phyloP scores from a whole-genome alignment of 2,329 filamentous ascomycete genomes.

The Claviceps sp. region DNA sequence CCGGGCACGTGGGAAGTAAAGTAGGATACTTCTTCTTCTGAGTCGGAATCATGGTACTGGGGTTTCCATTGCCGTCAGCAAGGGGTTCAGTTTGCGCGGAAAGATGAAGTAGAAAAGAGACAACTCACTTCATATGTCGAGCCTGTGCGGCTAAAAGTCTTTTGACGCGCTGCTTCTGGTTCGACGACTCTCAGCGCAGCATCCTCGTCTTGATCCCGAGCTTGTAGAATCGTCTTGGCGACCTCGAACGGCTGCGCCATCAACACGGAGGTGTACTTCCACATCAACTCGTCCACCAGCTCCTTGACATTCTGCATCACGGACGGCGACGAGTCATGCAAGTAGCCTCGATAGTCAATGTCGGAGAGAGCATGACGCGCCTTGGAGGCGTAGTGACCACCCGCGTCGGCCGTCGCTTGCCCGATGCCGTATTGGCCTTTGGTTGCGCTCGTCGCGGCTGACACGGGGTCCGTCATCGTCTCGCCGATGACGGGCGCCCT shows the following conservation, averaged over 20 bases:
- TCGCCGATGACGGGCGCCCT: slow-evolving; percentile 46
- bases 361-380: slow-evolving; percentile 81
- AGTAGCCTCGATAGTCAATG: slow-evolving; percentile 81
- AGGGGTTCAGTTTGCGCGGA: neutral
- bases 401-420: slow-evolving; percentile 25
- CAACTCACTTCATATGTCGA: slow-evolving; percentile 23
- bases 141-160: slow-evolving; percentile 18
- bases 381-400: slow-evolving; percentile 29
- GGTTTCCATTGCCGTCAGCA: neutral
- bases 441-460: slow-evolving; percentile 25
- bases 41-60: slow-evolving; percentile 42
- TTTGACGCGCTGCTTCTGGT: slow-evolving; percentile 15
- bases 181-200: slow-evolving; percentile 17
- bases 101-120: neutral
- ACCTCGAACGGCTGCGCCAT: slow-evolving; percentile 95
- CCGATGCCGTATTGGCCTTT: slow-evolving; percentile 30
- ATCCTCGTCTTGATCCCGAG: slow-evolving; percentile 43
- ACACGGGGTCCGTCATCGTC: slow-evolving; percentile 22
- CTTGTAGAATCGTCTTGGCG: slow-evolving; percentile 83
- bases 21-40: slow-evolving; percentile 71
- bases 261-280: slow-evolving; percentile 82
- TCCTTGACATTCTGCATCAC: slow-evolving; percentile 62
- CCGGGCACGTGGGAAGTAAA: slow-evolving; percentile 56
- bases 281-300: slow-evolving; percentile 71
- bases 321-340: slow-evolving; percentile 63